Conservation (phyloP, 75 land plant genomes). For the Sequoiadendron giganteum region DNA sequence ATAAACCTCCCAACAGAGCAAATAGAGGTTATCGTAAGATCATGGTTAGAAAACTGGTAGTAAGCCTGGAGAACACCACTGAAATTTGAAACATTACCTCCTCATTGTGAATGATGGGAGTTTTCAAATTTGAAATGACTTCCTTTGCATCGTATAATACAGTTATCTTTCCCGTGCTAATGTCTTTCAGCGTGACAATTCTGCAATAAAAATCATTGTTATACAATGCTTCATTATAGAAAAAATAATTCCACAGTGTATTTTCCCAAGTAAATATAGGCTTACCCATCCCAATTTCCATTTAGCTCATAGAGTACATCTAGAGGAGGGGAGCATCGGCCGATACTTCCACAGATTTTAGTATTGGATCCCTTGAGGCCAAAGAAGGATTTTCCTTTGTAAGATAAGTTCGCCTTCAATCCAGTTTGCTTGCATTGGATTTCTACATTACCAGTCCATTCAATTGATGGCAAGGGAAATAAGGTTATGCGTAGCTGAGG, state of each 20-base stretch:
- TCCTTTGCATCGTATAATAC: conserved; percentile 65
- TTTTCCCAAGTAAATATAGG: background rate
- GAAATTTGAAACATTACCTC: conserved; percentile 35
- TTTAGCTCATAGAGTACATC: conserved; percentile 3
- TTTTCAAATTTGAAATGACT: conserved; percentile 45
- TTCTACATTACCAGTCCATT: conserved; percentile 73
- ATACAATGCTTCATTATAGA: background rate
- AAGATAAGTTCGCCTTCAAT: conserved; percentile 61
- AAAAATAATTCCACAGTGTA: background rate
- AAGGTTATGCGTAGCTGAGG: conserved; percentile 63
- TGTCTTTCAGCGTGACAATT: conserved; percentile 55
- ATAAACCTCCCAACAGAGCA: no score
- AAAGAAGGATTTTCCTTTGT: conserved; percentile 44
- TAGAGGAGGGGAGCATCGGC: background rate
- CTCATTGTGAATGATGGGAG: conserved; percentile 53
- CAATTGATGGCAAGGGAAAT: conserved; percentile 14
- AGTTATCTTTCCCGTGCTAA: conserved; percentile 29
- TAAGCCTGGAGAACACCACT: background rate
- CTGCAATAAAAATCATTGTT: conserved; percentile 27
- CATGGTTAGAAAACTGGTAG: no score
- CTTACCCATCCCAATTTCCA: conserved; percentile 14
- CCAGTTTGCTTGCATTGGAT: conserved; percentile 66
- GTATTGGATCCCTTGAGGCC: conserved; percentile 38
- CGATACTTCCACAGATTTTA: conserved; percentile 60
- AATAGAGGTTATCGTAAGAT: no score